Percentiles rank a stretch among this genome's conserved stretches.
These are phyloP conservation scores for Lomentospora prolificans DNA, from an alignment of 2,329 filamentous ascomycete species.

Conservation along the genomic window DNA sequence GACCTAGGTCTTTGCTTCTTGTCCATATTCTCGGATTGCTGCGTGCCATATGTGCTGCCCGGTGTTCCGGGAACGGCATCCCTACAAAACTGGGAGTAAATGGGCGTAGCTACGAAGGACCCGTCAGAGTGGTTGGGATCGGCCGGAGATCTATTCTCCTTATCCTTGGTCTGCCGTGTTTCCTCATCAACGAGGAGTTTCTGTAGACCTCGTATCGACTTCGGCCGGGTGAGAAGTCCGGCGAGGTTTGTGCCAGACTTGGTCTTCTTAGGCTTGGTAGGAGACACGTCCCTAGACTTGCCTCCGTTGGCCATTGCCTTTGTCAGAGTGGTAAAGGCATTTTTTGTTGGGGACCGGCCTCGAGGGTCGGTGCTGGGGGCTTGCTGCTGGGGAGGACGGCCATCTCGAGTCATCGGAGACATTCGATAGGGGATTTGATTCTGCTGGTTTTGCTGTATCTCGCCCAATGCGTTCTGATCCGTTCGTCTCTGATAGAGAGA, in stretches of 20 bases:
- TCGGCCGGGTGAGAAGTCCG: slow-evolving; percentile 63
- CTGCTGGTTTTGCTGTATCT: slow-evolving; percentile 47
- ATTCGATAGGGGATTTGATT: slow-evolving; percentile 17
- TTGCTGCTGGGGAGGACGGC: slow-evolving; percentile 28
- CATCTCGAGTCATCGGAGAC: slow-evolving; percentile 10
- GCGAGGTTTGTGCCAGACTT: slow-evolving; percentile 81
- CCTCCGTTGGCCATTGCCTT: slow-evolving; percentile 26
- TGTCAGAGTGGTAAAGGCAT: slow-evolving; percentile 30
- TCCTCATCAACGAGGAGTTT: slow-evolving; percentile 37
- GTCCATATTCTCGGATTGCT: slow-evolving; percentile 14
- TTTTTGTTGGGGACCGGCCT: slow-evolving; percentile 33
- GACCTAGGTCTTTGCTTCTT: slow-evolving; percentile 40
- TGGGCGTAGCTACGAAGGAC: slow-evolving; percentile 47
- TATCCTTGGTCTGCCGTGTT: slow-evolving; percentile 50
- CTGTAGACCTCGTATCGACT: slow-evolving; percentile 60
- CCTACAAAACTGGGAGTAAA: slow-evolving; percentile 64
- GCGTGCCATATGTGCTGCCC: slow-evolving; percentile 17
- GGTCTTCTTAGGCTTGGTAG: slow-evolving; percentile 61
- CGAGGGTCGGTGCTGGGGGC: slow-evolving; percentile 19
- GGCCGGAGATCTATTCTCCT: slow-evolving; percentile 67
- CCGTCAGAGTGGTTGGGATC: slow-evolving; percentile 12
- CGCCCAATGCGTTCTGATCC: slow-evolving; percentile 36
- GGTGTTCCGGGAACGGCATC: slow-evolving; percentile 15
- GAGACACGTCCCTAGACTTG: slow-evolving; percentile 36
- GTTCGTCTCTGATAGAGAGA: slow-evolving; percentile 5